phyloP scores from a whole-genome alignment of 2,329 filamentous ascomycete genomes.

The Fusarium tricinctum region DNA sequence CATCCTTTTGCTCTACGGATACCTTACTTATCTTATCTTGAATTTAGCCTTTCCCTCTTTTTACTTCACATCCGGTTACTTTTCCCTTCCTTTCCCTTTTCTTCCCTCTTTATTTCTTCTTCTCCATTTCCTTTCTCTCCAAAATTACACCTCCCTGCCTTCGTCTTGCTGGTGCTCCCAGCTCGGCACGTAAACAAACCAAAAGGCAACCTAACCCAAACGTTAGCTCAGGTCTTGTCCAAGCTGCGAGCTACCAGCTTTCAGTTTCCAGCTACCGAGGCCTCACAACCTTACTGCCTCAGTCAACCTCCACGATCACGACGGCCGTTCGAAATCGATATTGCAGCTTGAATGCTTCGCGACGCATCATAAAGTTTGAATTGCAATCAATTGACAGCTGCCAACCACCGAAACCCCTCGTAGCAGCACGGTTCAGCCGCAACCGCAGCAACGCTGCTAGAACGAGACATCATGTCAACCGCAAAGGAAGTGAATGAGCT shows the following conservation, averaged over 20 bases:
- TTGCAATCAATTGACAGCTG: slow-evolving; percentile 44
- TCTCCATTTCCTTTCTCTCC: slow-evolving; percentile 25
- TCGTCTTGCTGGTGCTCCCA: slow-evolving; percentile 26
- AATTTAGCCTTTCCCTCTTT: neutral
- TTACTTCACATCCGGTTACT: neutral
- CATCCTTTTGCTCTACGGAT: neutral
- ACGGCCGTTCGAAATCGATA: slow-evolving; percentile 28
- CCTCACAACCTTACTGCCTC: slow-evolving; percentile 32
- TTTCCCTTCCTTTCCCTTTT: slow-evolving; percentile 27
- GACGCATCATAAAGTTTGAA: slow-evolving; percentile 28
- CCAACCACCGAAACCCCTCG: slow-evolving; percentile 12
- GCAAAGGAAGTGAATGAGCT: slow-evolving; percentile 68
- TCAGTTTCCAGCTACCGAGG: slow-evolving; percentile 16
- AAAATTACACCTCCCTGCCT: slow-evolving; percentile 29
- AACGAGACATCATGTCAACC: slow-evolving; percentile 52
- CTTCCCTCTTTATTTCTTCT: slow-evolving; percentile 23
- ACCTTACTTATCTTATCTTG: neutral
- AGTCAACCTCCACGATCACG: slow-evolving; percentile 14
- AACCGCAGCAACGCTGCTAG: slow-evolving; percentile 34
- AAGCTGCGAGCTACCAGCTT: slow-evolving; percentile 16
- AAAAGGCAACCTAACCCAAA: slow-evolving; percentile 9
- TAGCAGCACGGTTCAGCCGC: slow-evolving; percentile 29
- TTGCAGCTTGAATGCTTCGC: slow-evolving; percentile 40
- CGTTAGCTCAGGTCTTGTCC: slow-evolving; percentile 19
- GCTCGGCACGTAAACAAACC: slow-evolving; percentile 18